A percentile compares a stretch with the other conserved stretches of the same genome.
phyloP scores from a whole-genome alignment of 805 yeast species.

The Sporopachydermia lactativora region DNA sequence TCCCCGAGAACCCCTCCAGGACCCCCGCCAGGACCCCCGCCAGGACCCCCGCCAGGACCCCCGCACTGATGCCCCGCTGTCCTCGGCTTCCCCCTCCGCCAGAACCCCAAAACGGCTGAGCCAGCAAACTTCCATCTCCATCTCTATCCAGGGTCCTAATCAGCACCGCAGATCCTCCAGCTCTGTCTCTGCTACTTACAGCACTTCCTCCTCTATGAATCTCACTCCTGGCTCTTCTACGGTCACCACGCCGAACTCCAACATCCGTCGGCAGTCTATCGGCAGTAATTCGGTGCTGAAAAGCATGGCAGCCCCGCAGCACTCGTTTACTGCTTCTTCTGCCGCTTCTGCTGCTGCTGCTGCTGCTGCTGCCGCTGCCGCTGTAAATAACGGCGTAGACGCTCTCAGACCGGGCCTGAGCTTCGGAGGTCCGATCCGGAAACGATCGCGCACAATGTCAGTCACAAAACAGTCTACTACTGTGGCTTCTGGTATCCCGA shows the following conservation, averaged over 20 bases:
- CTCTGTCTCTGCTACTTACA: slow-evolving; percentile 2
- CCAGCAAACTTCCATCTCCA: background rate
- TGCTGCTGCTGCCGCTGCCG: slow-evolving; percentile 1
- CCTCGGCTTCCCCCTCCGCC: slow-evolving; percentile 4
- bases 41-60: slow-evolving; percentile 3
- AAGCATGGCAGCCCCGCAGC: background rate
- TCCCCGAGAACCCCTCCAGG: slow-evolving; percentile 6
- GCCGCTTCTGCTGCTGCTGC: background rate
- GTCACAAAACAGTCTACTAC: background rate
- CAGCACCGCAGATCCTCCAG: slow-evolving; percentile 1
- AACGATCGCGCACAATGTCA: background rate
- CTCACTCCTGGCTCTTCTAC: slow-evolving; percentile 2
- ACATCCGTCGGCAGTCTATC: background rate
- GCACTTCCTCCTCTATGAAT: slow-evolving; percentile 1
- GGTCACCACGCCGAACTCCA: background rate
- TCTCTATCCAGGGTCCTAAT: slow-evolving; percentile 2
- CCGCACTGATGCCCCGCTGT: slow-evolving; percentile 6
- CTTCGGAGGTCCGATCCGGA: background rate
- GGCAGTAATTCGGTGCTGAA: background rate
- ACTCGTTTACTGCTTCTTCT: background rate
- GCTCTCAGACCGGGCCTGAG: background rate
- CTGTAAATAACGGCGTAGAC: background rate
- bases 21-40: slow-evolving; percentile 4
- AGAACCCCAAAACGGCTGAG: slow-evolving; percentile 4
- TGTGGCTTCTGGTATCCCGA: too few species aligned